Base-by-base conservation (phyloP, 371 early-diverging fungal species). In the Actinomucor elegans region DNA sequence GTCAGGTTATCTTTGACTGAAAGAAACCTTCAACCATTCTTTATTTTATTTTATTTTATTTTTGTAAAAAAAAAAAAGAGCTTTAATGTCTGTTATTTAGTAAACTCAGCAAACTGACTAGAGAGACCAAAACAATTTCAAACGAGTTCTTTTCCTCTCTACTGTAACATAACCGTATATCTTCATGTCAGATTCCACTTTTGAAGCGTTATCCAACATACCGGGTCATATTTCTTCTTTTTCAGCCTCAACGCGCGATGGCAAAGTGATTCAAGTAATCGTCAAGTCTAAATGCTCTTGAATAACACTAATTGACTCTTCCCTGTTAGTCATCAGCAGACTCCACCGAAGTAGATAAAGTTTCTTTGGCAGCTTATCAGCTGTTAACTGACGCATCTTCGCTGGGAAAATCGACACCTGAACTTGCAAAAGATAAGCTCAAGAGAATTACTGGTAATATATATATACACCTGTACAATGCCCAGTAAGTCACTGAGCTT, bases 371-470 rank as follows among this genome's bases (percentile, higher is more conserved):
- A 18, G 59, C 67, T 8, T 67, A 59, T 49, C 67, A 67, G 42
- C 17, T 67, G 23, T 23, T 67, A 23, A 40, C 34, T 5, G 59
- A 67, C 42, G 63, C 64, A 8, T 42, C 45, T 12, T 24, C 55
- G 10, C 20, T 67, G 15, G 52, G 32, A 3, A 58, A 59, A 33
- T 32, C 43, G 6, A 59, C 55, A 28, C 40, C 56, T 20, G 47
- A 43, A 28, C 14, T 62, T 4, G 38, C 52, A 6, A 57, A 61
- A 41, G 64, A 67, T 37, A 67, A 63, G 37, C 36, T 61, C 10
- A 62, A 54, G 37, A 35, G 50, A 20, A 52, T 60, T 20, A 60
- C 64, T 29, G 63, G 71, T 60, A 59, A 47, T n/a, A n/a, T n/a
- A n/a, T n/a, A n/a, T n/a, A n/a, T n/a, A n/a, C n/a, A n/a, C n/a